Evolutionary conservation across 23 red algal genomes (phyloP), one percentile per base, ranked within the genome.

Genomic region (Pyropia yezoensis): DNA sequence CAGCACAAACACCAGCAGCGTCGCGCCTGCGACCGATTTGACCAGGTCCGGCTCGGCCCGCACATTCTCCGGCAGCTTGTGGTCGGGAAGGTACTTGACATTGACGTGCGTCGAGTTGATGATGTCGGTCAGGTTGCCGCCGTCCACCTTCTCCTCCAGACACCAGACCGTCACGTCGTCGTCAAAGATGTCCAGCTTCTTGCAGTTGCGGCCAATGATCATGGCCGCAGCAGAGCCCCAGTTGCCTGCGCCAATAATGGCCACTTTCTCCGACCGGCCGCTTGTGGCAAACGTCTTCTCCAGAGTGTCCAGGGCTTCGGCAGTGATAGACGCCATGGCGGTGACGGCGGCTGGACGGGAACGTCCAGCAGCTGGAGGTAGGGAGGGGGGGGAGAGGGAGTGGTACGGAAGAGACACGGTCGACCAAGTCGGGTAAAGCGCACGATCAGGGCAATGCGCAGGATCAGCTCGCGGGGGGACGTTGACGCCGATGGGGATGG

Each of bases 11-110:
- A 95, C 69, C 49, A 95, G 77, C 29, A 95, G 71, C 21, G 74
- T 77, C 19, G 81, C 83, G 27, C 62, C 82, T 23, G 28, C 59
- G 24, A 66, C 75, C 6, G 82, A 74, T n/a, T 74, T 62, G 5
- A 69, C 28, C 16, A 85, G 73, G 21, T 95, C 81, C 27, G 90
- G 82, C 51, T 72, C 66, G 25, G 90, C 90, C 19, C 82, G 76
- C 25, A 95, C 75, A 66, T 95, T 95, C 14, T 95, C 90, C 20
- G 82, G 82, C n/a, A 95, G 69, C 61, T 71, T 50, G 59, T 88
- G 74, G 33, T 82, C 90, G 11, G 90, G 90, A 1, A 95, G 70
- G 60, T 95, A 95, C 67, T 95, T 95, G 59, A 88, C 76, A 54
- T 95, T 95, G 39, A 62, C 72, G 64, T 95, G 90, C 17, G 59